phyloP scores from a whole-genome alignment of 192 early-diverging fungal genomes.

The Entomortierella chlamydospora region DNA sequence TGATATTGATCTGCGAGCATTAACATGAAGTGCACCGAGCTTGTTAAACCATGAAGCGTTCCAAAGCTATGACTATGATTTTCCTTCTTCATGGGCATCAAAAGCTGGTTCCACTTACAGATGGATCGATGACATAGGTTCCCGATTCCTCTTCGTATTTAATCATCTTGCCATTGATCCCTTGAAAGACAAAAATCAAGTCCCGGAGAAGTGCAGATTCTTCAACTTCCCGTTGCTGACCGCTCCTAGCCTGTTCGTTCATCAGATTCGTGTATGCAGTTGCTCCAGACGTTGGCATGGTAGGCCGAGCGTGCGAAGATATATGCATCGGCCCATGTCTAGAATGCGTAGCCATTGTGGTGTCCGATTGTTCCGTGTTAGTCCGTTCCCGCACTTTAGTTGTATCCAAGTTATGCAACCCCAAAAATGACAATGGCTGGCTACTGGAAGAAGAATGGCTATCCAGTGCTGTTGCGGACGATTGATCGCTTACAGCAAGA shows the following conservation, averaged over 20 bases:
- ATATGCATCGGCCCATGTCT: conserved; percentile 21
- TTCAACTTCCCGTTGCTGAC: conserved; percentile 41
- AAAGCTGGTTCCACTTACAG: conserved; percentile 37
- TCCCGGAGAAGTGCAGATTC: conserved; percentile 83
- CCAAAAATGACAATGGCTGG: conserved; percentile 38
- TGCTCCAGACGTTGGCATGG: background rate
- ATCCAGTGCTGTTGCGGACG: conserved; percentile 9
- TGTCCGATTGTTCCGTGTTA: conserved; percentile 20
- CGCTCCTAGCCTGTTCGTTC: conserved; percentile 3
- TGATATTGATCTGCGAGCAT: conserved; percentile 57
- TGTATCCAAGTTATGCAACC: conserved; percentile 44
- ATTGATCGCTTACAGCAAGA: conserved; percentile 56
- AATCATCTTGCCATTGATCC: conserved; percentile 89
- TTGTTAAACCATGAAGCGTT: background rate
- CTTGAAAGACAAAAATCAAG: conserved; percentile 93
- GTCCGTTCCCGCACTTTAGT: conserved; percentile 20
- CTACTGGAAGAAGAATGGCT: conserved; percentile 11
- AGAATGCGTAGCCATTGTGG: conserved; percentile 15
- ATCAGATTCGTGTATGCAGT: conserved; percentile 10
- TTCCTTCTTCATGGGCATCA: background rate
- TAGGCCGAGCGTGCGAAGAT: background rate
- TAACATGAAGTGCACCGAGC: background rate
- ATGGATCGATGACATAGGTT: conserved; percentile 66
- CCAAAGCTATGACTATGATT: background rate
- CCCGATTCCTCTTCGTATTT: conserved; percentile 65